Evolutionary conservation across 805 yeast genomes (phyloP).

Genomic region (Suhomyces emberorum): DNA sequence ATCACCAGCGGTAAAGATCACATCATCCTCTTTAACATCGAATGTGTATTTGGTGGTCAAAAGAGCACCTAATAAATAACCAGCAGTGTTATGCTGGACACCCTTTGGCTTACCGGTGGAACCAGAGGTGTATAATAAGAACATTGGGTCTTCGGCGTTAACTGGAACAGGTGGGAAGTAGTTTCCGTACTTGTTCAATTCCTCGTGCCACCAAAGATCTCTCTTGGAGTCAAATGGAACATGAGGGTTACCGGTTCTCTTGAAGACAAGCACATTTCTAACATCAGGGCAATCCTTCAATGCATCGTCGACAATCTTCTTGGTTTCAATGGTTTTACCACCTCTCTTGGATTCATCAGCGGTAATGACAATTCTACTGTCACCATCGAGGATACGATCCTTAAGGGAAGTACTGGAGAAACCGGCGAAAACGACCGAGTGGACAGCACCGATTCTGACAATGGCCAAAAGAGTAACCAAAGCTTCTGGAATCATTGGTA

Average conservation of each 20-base stretch:
- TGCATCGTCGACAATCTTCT: constrained; percentile 94
- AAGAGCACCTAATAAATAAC: constrained; percentile 89
- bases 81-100: constrained; percentile 92
- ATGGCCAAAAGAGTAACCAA: constrained; percentile 91
- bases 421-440: constrained; percentile 96
- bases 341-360: constrained; percentile 96
- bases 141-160: constrained; percentile 89
- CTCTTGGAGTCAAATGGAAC: constrained; percentile 75
- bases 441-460: constrained; percentile 91
- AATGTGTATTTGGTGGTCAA: constrained; percentile 90
- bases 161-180: constrained; percentile 87
- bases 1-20: constrained; percentile 95
- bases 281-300: constrained; percentile 71
- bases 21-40: constrained; percentile 86
- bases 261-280: constrained; percentile 78
- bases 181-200: constrained; percentile 71
- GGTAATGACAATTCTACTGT: constrained; percentile 82
- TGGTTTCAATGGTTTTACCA: constrained; percentile 87
- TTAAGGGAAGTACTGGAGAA: constrained; percentile 88
- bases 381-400: constrained; percentile 88
- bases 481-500: constrained; percentile 98
- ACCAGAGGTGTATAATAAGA: constrained; percentile 94
- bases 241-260: constrained; percentile 76
- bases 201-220: constrained; percentile 96
- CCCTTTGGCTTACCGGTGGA: constrained; percentile 99